A percentile compares a stretch with the other conserved stretches of the same genome.
phyloP scores from a whole-genome alignment of 768 basidiomycete species.

The Lentinula guzmanii region DNA sequence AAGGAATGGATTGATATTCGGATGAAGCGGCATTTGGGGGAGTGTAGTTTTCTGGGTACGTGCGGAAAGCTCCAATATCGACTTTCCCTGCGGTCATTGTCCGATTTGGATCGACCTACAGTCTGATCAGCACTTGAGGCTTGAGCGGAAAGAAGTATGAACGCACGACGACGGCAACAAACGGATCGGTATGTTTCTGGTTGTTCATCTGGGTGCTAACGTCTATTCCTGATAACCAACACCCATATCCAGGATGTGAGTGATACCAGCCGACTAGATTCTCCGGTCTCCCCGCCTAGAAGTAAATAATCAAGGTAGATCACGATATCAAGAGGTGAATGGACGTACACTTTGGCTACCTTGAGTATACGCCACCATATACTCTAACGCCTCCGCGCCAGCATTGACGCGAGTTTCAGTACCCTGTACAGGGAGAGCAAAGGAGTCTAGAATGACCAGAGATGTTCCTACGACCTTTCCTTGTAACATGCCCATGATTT shows the following conservation, averaged over 20 bases:
- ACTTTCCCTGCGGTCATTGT: constrained; percentile 98
- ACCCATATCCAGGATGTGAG: constrained; percentile 98
- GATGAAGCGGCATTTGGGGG: constrained; percentile 66
- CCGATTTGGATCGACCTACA: constrained; percentile 93
- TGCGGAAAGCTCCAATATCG: constrained; percentile 98
- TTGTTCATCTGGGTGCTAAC: constrained; percentile 96
- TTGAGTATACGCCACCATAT: constrained; percentile 93
- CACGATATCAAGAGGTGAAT: background rate
- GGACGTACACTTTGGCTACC: constrained; percentile 67
- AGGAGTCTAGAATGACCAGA: constrained; percentile 90
- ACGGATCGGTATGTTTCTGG: constrained; percentile 93
- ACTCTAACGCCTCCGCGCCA: constrained; percentile 92
- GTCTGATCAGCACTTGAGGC: background rate
- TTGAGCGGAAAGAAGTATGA: background rate
- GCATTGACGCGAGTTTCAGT: constrained; percentile 99
- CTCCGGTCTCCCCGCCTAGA: constrained; percentile 75
- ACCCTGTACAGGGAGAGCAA: constrained; percentile 94
- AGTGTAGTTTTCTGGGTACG: constrained; percentile 93
- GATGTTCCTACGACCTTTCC: constrained; percentile 83
- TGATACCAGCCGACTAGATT: constrained; percentile 97
- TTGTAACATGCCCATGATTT: constrained; percentile 99
- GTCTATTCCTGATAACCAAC: constrained; percentile 98
- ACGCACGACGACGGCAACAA: constrained; percentile 92
- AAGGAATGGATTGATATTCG: constrained; percentile 94
- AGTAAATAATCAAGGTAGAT: background rate